phyloP scores from a whole-genome alignment of 164 flowering plant genomes.

The Hamamelis virginiana region DNA sequence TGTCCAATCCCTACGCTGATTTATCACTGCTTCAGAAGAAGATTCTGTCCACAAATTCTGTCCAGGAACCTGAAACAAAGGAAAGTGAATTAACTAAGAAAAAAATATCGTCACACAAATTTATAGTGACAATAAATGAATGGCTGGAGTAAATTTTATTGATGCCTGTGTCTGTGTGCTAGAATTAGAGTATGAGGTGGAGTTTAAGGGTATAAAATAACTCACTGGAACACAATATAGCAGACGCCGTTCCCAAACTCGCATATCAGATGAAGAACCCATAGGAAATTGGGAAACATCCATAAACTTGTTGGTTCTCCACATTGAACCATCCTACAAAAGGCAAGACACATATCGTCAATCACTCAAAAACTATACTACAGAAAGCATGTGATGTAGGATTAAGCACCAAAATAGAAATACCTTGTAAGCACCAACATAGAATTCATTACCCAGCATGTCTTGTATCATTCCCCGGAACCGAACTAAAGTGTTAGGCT shows the following conservation, averaged over 20 bases:
- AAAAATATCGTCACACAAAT: not conserved
- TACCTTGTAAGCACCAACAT: conserved; percentile 93
- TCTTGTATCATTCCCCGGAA: conserved; percentile 95
- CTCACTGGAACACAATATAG: conserved; percentile 82
- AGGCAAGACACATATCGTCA: not conserved
- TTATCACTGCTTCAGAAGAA: conserved; percentile 21
- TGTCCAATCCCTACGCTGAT: conserved; percentile 17
- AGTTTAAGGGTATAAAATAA: not conserved
- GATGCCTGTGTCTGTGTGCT: not conserved
- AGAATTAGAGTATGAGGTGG: not conserved
- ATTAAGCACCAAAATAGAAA: not conserved
- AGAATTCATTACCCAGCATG: conserved; percentile 84
- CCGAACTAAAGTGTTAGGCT: conserved; percentile 72
- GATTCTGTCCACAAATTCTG: conserved; percentile 65
- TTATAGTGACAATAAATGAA: not conserved
- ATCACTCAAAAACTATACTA: not conserved
- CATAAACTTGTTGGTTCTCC: conserved; percentile 83
- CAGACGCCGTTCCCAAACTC: conserved; percentile 84
- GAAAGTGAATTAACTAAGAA: not conserved
- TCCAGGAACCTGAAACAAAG: conserved; percentile 67
- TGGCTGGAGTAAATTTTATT: not conserved
- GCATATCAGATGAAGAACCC: conserved; percentile 49
- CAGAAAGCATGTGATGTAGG: not conserved
- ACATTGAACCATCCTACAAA: conserved; percentile 61
- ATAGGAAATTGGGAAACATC: conserved; percentile 59